Percentiles rank a stretch among this genome's conserved stretches.
Evolutionary conservation across 2,329 filamentous ascomycete species (phyloP).

Genomic region (Fusarium nematophilum): DNA sequence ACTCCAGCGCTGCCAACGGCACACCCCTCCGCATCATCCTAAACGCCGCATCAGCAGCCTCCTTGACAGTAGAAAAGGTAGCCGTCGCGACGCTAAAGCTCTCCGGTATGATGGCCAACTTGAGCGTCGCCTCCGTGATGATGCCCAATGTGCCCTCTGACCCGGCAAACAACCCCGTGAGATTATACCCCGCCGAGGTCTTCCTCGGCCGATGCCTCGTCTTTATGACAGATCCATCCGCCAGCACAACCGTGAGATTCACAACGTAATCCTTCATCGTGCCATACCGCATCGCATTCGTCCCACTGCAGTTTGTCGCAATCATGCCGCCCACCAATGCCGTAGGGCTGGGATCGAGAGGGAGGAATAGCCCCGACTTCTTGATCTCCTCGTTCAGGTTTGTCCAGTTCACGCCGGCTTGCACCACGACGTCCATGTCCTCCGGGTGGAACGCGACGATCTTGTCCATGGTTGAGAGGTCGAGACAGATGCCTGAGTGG

Average conservation of each 20-base stretch:
- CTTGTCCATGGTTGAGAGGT: slow-evolving; percentile 75
- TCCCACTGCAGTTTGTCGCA: slow-evolving; percentile 74
- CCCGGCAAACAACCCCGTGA: slow-evolving; percentile 76
- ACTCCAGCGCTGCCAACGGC: slow-evolving; percentile 73
- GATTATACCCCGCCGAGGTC: slow-evolving; percentile 77
- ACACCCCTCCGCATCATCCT: slow-evolving; percentile 73
- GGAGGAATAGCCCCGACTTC: slow-evolving; percentile 72
- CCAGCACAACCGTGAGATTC: slow-evolving; percentile 76
- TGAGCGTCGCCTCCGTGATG: slow-evolving; percentile 77
- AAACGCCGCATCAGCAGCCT: slow-evolving; percentile 73
- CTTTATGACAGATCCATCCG: slow-evolving; percentile 74
- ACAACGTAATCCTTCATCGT: slow-evolving; percentile 83
- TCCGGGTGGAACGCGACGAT: slow-evolving; percentile 73
- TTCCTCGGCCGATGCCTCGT: slow-evolving; percentile 75
- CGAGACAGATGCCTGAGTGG: slow-evolving; percentile 75
- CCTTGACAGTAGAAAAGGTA: slow-evolving; percentile 67
- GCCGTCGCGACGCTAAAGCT: slow-evolving; percentile 74
- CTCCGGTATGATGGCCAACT: slow-evolving; percentile 72
- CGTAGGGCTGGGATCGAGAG: slow-evolving; percentile 74
- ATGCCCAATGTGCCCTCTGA: slow-evolving; percentile 78
- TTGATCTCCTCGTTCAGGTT: slow-evolving; percentile 73
- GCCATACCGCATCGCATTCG: slow-evolving; percentile 72
- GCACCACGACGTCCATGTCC: slow-evolving; percentile 78
- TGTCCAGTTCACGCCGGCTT: slow-evolving; percentile 76
- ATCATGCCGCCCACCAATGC: slow-evolving; percentile 70